Evolutionary conservation across 2,329 filamentous ascomycete species (phyloP).

Genomic region (Calonectria hongkongensis): DNA sequence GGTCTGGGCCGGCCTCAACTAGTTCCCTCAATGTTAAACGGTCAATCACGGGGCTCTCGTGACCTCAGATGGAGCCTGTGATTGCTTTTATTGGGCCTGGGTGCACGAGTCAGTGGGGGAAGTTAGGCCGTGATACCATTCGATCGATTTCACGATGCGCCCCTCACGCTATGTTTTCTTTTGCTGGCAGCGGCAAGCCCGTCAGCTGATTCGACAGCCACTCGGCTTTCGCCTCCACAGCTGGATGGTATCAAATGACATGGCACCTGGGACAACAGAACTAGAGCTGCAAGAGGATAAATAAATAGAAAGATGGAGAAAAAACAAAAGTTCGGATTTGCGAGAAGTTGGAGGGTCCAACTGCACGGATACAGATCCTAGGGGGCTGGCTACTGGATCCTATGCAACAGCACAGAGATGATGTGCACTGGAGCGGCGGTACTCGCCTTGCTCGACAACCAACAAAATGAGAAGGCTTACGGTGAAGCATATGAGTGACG

Average conservation of each 20-base stretch:
- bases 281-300: neutral
- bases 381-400: neutral
- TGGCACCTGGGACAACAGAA: neutral
- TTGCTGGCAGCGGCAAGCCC: neutral
- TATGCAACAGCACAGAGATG: neutral
- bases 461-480: neutral
- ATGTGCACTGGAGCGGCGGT: neutral
- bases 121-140: neutral
- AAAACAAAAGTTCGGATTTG: neutral
- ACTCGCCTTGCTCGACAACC: neutral
- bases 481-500: conserved; percentile 3
- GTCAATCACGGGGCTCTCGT: conserved; percentile 4
- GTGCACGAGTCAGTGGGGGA: conserved; percentile 5
- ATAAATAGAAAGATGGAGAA: neutral
- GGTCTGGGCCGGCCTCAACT: neutral
- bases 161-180: conserved; percentile 7
- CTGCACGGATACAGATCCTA: neutral
- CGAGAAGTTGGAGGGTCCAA: neutral
- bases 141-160: conserved; percentile 18
- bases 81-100: neutral
- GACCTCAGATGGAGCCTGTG: conserved; percentile 5
- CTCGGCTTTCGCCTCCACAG: neutral
- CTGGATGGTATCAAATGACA: neutral
- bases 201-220: conserved; percentile 11
- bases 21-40: neutral